Base-by-base conservation (phyloP, 2,329 filamentous ascomycete genomes). In the Exserohilum turcica region DNA sequence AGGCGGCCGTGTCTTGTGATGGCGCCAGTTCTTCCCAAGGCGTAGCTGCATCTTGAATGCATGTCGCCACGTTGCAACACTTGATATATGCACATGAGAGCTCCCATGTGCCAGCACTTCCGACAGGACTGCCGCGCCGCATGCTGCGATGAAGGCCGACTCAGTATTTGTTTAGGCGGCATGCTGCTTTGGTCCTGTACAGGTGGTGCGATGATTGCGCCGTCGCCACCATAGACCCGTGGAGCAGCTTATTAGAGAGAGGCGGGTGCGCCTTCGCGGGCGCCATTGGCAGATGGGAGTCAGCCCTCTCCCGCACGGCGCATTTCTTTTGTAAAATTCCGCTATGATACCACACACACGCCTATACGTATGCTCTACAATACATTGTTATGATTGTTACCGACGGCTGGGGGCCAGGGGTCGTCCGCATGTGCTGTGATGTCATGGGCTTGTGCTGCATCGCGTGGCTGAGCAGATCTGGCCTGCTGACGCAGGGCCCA, bases 301-400 rank as follows among this genome's bases (percentile, higher is more conserved):
- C 16, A 28, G 46, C n/a, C 32, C 28, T 44, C 43, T 29, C 15
- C 33, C 44, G 44, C 16, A 43, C 43, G 49, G 57, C 51, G 44
- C 46, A 50, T 50, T 39, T 37, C 36, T 42, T 48, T 54, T 48
- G 31, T 50, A 42, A 28, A 52, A 59, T 54, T 37, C 50, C 56
- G 52, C 48, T 52, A 68, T 66, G 67, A 72, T 71, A 72, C 66
- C 69, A 72, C 57, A 56, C 48, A 48, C 54, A 64, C 57, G 60
- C 12, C 13, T 6, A 35, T 57, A 55, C 48, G 43, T 53, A 64
- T 57, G 62, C 57, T 18, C 27, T 40, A 32, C 52, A 64, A 60
- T 57, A 57, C 62, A 64, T 43, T 39, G 31, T 29, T 36, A 47
- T 44, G 38, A 47, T 39, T 28, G 10, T 44, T 29, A 42, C 15